Conservation (phyloP, 331 rosid species). For the Phaseolus coccineus region DNA sequence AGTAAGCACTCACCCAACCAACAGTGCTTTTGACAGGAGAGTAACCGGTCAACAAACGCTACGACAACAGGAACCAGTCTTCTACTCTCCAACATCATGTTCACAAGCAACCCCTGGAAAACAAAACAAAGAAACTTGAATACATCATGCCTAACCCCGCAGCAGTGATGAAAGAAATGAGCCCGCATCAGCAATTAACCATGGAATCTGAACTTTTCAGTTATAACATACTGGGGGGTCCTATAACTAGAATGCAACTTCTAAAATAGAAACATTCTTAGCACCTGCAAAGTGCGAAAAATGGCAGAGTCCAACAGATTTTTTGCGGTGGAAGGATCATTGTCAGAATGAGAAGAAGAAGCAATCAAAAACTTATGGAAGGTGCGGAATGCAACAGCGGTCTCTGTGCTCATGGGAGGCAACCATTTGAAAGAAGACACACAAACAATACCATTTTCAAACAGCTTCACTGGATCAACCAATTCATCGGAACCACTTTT, state of each 20-base stretch:
- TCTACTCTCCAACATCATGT: conserved; percentile 74
- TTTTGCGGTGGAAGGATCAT: conserved; percentile 70
- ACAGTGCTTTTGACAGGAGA: conserved; percentile 80
- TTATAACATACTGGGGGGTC: conserved; percentile 17
- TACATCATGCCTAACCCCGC: conserved; percentile 14
- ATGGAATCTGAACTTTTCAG: conserved; percentile 25
- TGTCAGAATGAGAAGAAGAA: conserved; percentile 69
- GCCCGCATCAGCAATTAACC: conserved; percentile 33
- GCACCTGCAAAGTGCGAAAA: conserved; percentile 74
- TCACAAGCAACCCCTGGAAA: conserved; percentile 82
- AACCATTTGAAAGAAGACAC: conserved; percentile 93
- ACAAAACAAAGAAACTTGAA: conserved; percentile 31
- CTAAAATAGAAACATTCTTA: conserved; percentile 24
- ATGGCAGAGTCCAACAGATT: conserved; percentile 67
- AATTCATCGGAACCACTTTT: conserved; percentile 48
- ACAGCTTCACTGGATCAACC: conserved; percentile 61
- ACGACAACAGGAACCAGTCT: conserved; percentile 85
- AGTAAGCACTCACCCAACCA: conserved; percentile 93
- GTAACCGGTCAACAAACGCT: conserved; percentile 81
- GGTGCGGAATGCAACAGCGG: conserved; percentile 74
- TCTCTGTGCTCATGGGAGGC: conserved; percentile 84
- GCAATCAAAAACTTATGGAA: conserved; percentile 82
- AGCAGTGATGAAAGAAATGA: conserved; percentile 1
- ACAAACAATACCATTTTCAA: conserved; percentile 78
- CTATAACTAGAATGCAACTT: conserved; percentile 28